Evolutionary conservation across 2,329 filamentous ascomycete genomes (phyloP).

Genomic region (Bipolaris gigantea): DNA sequence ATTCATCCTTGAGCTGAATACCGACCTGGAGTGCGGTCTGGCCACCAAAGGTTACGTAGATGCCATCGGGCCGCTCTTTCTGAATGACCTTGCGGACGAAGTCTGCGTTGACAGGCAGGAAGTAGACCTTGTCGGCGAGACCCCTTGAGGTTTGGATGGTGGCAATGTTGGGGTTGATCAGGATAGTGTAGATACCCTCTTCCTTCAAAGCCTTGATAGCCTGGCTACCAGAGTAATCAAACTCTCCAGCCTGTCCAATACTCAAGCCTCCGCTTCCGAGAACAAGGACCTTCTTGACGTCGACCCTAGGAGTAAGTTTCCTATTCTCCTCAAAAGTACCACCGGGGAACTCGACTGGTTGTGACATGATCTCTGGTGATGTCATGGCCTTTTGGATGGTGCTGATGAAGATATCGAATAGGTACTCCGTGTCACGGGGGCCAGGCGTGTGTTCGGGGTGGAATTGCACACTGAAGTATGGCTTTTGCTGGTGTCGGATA

Average conservation of each 20-base stretch:
- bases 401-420: slow-evolving; percentile 95
- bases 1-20: slow-evolving; percentile 97
- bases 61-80: slow-evolving; percentile 91
- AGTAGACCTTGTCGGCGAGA: slow-evolving; percentile 97
- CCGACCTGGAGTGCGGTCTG: slow-evolving; percentile 96
- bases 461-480: slow-evolving; percentile 99
- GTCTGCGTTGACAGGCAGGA: slow-evolving; percentile 93
- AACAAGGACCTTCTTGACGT: slow-evolving; percentile 91
- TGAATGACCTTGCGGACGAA: slow-evolving; percentile 98
- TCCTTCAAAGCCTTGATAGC: slow-evolving; percentile 98
- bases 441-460: slow-evolving; percentile 97
- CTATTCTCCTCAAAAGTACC: slow-evolving; percentile 79
- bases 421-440: slow-evolving; percentile 90
- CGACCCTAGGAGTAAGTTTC: slow-evolving; percentile 73
- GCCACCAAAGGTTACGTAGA: slow-evolving; percentile 96
- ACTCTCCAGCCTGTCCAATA: slow-evolving; percentile 97
- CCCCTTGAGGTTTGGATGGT: slow-evolving; percentile 99
- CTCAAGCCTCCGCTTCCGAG: slow-evolving; percentile 92
- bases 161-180: slow-evolving; percentile 99
- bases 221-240: slow-evolving; percentile 97
- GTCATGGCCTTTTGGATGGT: slow-evolving; percentile 74
- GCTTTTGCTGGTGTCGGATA: slow-evolving; percentile 81
- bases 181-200: slow-evolving; percentile 94
- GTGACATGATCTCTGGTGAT: slow-evolving; percentile 66
- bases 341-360: slow-evolving; percentile 84